Base-by-base conservation (phyloP, 257 asterid species). In the Capsicum rhomboideum region DNA sequence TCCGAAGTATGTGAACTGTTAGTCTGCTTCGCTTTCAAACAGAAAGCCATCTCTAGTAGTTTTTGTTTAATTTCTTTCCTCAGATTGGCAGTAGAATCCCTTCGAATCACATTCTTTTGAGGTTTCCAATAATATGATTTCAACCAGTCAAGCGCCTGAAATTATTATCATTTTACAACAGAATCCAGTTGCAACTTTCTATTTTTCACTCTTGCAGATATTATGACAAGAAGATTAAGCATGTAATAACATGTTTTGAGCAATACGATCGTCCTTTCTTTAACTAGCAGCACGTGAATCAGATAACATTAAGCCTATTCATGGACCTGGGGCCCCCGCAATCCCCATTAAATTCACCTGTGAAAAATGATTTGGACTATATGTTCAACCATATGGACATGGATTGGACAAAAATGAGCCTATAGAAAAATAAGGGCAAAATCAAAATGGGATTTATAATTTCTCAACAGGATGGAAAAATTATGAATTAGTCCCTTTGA, bases 61-160 rank as follows among this genome's bases (percentile, higher is more conserved):
- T 85, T 89, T 67, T 86, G 89, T 87, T 87, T 93, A 75, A 94
- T 93, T 90, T 93, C 94, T 85, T 85, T 90, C 89, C 87, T 90
- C 74, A 89, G 85, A 83, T 87, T 84, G 84, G 88, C 85, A 64
- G 86, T 64, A 59, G 85, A 84, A 82, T 91, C 89, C 82, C 82
- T 82, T 80, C 84, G 89, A 79, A 94, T 90, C n/a, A 86, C 89
- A 79, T 85, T 89, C 86, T 89, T 94, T 89, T 95, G 99, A 78
- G 97, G 97, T 77, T 90, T 93, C 99, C 99, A 95, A 80, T 95
- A 94, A 85, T 94, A 92, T 29, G 91, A 91, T 83, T 90, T 85
- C 93, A 95, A 89, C 99, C 98, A 95, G 85, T 90, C 96, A 90
- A 95, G 93, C 31, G 99, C 99, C 99, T 93, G 91, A 84, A 88